Conservation (phyloP, 768 basidiomycete genomes). For the Termitomyces sp. region DNA sequence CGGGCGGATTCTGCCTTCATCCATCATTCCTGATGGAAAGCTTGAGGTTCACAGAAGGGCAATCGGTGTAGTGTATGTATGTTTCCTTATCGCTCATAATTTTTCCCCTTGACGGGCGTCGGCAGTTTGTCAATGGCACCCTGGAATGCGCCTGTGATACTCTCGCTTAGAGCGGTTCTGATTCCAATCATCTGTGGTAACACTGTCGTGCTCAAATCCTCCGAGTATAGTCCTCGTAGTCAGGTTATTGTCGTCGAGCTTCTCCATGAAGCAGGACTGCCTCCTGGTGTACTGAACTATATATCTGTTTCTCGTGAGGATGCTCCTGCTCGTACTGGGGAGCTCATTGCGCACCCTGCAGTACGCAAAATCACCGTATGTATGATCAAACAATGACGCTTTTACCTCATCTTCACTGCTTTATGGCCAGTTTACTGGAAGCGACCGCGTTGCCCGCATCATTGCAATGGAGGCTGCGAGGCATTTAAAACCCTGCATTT, state of each 20-base stretch:
- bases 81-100: not conserved
- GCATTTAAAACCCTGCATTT: slow-evolving; percentile 47
- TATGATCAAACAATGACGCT: not conserved
- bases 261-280: slow-evolving; percentile 55
- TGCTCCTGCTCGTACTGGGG: slow-evolving; percentile 38
- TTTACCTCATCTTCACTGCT: not conserved
- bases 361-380: slow-evolving; percentile 50
- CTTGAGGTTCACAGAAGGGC: slow-evolving; percentile 42
- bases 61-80: slow-evolving; percentile 46
- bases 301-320: slow-evolving; percentile 40
- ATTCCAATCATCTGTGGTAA: slow-evolving; percentile 51
- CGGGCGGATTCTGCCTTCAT: slow-evolving; percentile 37
- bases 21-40: slow-evolving; percentile 37
- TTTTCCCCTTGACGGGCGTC: not conserved
- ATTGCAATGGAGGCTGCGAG: slow-evolving; percentile 52
- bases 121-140: slow-evolving; percentile 47
- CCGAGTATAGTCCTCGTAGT: slow-evolving; percentile 44
- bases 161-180: slow-evolving; percentile 40
- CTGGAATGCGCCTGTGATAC: slow-evolving; percentile 48
- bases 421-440: slow-evolving; percentile 45
- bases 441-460: slow-evolving; percentile 46
- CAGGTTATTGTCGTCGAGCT: slow-evolving; percentile 42
- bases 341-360: slow-evolving; percentile 51
- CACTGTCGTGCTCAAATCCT: slow-evolving; percentile 48
- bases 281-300: slow-evolving; percentile 54